Evolutionary conservation across 306 rosid genomes (phyloP).

Genomic region (Aeschynomene evenia): DNA sequence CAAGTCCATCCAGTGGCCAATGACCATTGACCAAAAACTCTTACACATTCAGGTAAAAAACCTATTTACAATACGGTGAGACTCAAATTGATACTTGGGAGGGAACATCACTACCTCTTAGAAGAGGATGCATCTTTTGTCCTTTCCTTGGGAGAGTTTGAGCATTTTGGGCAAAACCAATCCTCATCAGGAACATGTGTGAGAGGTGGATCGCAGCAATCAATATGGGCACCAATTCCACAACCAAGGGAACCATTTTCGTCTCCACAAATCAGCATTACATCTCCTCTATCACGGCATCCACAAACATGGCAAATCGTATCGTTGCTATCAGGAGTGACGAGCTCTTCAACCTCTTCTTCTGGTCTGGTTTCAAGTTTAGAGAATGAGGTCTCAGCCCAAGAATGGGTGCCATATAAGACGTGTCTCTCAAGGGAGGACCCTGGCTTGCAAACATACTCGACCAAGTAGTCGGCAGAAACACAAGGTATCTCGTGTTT

Average conservation of each 20-base stretch:
- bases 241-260: slow-evolving; percentile 81
- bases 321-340: slow-evolving; percentile 40
- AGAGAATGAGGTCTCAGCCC: slow-evolving; percentile 73
- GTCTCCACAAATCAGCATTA: slow-evolving; percentile 87
- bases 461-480: slow-evolving; percentile 85
- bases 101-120: slow-evolving; percentile 30
- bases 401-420: slow-evolving; percentile 57
- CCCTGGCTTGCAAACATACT: slow-evolving; percentile 89
- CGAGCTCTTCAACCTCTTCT: slow-evolving; percentile 47
- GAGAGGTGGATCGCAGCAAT: slow-evolving; percentile 90
- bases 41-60: neutral
- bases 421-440: slow-evolving; percentile 76
- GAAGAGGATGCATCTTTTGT: slow-evolving; percentile 43
- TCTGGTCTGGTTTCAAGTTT: slow-evolving; percentile 55
- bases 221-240: slow-evolving; percentile 74
- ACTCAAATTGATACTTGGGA: neutral
- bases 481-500: slow-evolving; percentile 87
- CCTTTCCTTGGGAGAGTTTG: slow-evolving; percentile 43
- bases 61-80: neutral
- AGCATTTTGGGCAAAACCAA: slow-evolving; percentile 76
- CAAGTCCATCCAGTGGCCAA: neutral
- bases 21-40: neutral
- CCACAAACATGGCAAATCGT: slow-evolving; percentile 64
- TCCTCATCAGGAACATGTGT: slow-evolving; percentile 66
- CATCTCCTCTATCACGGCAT: slow-evolving; percentile 71